Percentiles rank a stretch among this genome's conserved stretches.
These are phyloP conservation scores for Microsporum ferrugineum DNA, from an alignment of 2,329 filamentous ascomycete species.

Conservation along the genomic window DNA sequence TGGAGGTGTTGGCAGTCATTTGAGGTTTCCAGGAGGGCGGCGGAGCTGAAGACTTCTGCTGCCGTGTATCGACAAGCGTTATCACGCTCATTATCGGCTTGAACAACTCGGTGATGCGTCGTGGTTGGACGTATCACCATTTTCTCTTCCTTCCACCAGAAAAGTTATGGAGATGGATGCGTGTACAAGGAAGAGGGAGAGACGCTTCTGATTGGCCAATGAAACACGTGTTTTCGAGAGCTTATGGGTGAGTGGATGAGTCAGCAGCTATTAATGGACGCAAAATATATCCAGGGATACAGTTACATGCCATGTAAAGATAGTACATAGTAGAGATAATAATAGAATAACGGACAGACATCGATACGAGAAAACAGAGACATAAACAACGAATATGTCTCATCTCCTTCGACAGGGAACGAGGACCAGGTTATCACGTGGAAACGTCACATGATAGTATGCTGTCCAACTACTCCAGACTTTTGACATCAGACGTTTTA, in stretches of 20 bases:
- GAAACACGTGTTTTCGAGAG: not conserved
- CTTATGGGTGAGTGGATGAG: not conserved
- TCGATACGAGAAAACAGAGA: not conserved
- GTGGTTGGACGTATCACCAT: not conserved
- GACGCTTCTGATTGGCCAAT: not conserved
- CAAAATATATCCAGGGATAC: not conserved
- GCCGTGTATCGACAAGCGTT: slow-evolving; percentile 30
- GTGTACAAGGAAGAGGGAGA: not conserved
- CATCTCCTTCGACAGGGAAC: not conserved
- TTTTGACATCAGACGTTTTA: too few relatives aligned
- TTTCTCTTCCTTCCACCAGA: not conserved
- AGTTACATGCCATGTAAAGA: not conserved
- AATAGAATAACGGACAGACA: not conserved
- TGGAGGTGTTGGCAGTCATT: slow-evolving; percentile 9
- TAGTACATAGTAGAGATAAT: not conserved
- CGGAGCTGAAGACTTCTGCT: slow-evolving; percentile 27
- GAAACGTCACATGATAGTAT: not conserved
- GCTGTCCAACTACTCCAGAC: too few relatives aligned
- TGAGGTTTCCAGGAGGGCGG: slow-evolving; percentile 26
- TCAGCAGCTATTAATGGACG: not conserved
- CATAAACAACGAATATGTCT: not conserved
- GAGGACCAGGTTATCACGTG: not conserved
- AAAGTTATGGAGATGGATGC: slow-evolving; percentile 1
- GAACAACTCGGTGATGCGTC: not conserved
- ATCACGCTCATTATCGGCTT: slow-evolving; percentile 28